phyloP scores from a whole-genome alignment of 805 yeast genomes.

The Torulaspora franciscae region DNA sequence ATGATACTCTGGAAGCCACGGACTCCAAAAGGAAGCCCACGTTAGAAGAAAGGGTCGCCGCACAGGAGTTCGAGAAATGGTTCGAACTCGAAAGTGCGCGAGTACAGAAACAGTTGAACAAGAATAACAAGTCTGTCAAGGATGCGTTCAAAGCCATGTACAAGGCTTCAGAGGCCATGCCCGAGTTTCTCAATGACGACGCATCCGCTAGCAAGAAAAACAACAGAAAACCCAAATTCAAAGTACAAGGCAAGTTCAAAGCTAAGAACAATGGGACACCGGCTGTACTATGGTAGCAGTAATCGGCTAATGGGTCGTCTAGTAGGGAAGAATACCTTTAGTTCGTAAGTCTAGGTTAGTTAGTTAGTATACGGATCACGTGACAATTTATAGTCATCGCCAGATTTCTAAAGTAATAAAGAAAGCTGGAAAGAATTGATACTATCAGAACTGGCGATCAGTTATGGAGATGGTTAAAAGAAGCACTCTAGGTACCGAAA shows the following conservation, averaged over 20 bases:
- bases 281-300: background rate
- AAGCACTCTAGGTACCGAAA: background rate
- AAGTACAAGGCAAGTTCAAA: slow-evolving; percentile 15
- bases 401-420: background rate
- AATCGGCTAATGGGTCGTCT: background rate
- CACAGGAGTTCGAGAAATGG: slow-evolving; percentile 82
- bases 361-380: background rate
- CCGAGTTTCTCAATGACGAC: slow-evolving; percentile 13
- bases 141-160: slow-evolving; percentile 18
- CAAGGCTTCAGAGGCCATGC: slow-evolving; percentile 19
- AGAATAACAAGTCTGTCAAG: slow-evolving; percentile 7
- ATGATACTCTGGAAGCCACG: background rate
- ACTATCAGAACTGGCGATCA: background rate
- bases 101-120: slow-evolving; percentile 46
- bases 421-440: background rate
- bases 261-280: background rate
- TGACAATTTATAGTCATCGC: background rate
- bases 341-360: background rate
- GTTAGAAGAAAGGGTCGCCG: slow-evolving; percentile 68
- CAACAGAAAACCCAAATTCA: slow-evolving; percentile 18
- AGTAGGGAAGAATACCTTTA: background rate
- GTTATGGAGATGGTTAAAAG: background rate
- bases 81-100: slow-evolving; percentile 75
- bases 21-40: slow-evolving; percentile 34
- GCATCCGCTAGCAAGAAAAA: slow-evolving; percentile 11